Evolutionary conservation across 2,329 filamentous ascomycete genomes (phyloP).

Genomic region (Curvularia sp.): DNA sequence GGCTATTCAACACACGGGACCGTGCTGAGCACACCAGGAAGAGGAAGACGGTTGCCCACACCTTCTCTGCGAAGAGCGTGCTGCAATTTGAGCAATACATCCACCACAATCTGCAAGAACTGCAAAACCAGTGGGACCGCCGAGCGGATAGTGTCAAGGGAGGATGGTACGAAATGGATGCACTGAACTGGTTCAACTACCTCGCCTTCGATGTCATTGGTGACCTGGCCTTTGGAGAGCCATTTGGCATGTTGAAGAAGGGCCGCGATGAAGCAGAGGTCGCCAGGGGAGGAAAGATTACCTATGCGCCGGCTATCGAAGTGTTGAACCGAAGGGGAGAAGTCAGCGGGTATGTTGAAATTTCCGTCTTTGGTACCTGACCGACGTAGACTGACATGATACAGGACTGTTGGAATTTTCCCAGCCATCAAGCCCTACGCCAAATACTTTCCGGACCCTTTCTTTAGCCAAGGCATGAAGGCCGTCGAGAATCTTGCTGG

Average conservation of each 20-base stretch:
- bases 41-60: constrained; percentile 86
- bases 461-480: constrained; percentile 75
- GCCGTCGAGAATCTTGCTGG: constrained; percentile 83
- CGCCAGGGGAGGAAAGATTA: constrained; percentile 66
- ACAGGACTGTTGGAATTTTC: constrained; percentile 72
- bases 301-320: constrained; percentile 80
- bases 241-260: constrained; percentile 82
- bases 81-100: constrained; percentile 90
- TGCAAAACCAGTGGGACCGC: constrained; percentile 75
- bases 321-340: constrained; percentile 89
- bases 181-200: constrained; percentile 81
- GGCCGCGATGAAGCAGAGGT: constrained; percentile 81
- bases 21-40: constrained; percentile 84
- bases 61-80: constrained; percentile 82
- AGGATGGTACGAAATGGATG: constrained; percentile 71
- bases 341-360: constrained; percentile 67
- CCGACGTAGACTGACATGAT: constrained; percentile 11
- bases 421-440: constrained; percentile 80
- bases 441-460: constrained; percentile 79
- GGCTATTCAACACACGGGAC: constrained; percentile 88
- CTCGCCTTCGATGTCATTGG: constrained; percentile 62
- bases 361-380: background rate
- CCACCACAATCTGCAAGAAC: constrained; percentile 75
- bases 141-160: constrained; percentile 59
- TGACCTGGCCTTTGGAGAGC: constrained; percentile 73